Base-by-base conservation (phyloP, 192 early-diverging fungal species). In the Funneliformis mosseae region DNA sequence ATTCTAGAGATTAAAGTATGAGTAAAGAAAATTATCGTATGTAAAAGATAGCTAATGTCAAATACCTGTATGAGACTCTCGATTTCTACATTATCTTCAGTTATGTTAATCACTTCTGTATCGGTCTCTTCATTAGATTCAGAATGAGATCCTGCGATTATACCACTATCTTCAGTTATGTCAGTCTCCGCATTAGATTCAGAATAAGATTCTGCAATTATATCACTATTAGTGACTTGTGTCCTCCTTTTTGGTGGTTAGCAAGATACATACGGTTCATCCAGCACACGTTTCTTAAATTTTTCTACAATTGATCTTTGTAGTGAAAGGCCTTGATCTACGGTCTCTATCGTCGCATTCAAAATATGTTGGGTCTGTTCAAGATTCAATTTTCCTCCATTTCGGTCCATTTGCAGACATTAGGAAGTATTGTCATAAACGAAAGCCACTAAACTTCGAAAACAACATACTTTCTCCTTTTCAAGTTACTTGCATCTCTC, bases 31-130 rank as follows among this genome's bases (percentile, higher is more conserved):
- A 45, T 77, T 66, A 77, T 77, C 48, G n/a, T 77, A 48, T 48
- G 27, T 77, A 77, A 63, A 77, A 41, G 76, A 66, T 77, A 77
- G 42, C n/a, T 25, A 77, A 77, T 77, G 42, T 55, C 55, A 75
- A 75, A 77, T 77, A 77, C 76, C 76, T 77, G 28, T 43, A n/a
- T 77, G 48, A 77, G 41, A 77, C 45, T 77, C 42, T 38, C 12
- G 76, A 77, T 67, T 77, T 77, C 42, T 67, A 6, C 62, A 18
- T 67, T 45, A 67, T 77, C 76, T 76, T 76, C 43, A 48, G 18
- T 62, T 43, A 76, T 62, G 75, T 76, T 62, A 76, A 64, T 64
- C 8, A 25, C 11, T 76, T 76, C 75, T 64, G 60, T 63, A 18
- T 43, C 75, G 60, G 33, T 60, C 8, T 76, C 75, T 63, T 76